A percentile compares a stretch with the other conserved stretches of the same genome.
phyloP scores from a whole-genome alignment of 495 filamentous ascomycete species.

The Bacidia gigantensis region DNA sequence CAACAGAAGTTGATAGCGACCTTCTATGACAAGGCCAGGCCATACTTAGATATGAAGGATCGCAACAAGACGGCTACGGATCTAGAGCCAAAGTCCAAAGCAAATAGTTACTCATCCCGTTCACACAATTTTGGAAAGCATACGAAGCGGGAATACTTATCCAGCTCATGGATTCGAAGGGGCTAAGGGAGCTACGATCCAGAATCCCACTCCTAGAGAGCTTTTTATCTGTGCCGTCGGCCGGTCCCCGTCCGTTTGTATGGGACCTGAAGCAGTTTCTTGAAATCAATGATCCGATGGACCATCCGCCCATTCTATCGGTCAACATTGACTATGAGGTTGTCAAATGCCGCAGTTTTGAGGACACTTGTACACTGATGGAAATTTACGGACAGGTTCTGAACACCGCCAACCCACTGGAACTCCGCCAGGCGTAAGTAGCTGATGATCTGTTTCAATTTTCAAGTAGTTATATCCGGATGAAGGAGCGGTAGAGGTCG shows the following conservation, averaged over 20 bases:
- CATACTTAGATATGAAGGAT: slow-evolving; percentile 22
- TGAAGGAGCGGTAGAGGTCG: slow-evolving; percentile 20
- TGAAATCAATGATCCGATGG: slow-evolving; percentile 17
- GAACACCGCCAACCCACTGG: slow-evolving; percentile 18
- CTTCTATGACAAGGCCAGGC: slow-evolving; percentile 21
- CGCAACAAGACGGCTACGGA: slow-evolving; percentile 17
- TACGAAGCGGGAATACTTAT: slow-evolving; percentile 23
- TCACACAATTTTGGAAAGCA: slow-evolving; percentile 23
- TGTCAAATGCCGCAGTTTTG: slow-evolving; percentile 22
- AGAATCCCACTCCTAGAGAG: slow-evolving; percentile 18
- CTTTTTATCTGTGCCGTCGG: slow-evolving; percentile 19
- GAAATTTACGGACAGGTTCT: slow-evolving; percentile 23
- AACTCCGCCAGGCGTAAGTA: slow-evolving; percentile 21
- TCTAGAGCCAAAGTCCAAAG: slow-evolving; percentile 21
- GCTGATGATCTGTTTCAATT: slow-evolving; percentile 20
- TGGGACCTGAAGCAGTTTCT: slow-evolving; percentile 24
- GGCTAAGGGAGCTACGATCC: slow-evolving; percentile 17
- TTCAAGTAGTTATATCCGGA: slow-evolving; percentile 17
- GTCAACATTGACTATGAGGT: slow-evolving; percentile 22
- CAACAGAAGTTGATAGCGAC: slow-evolving; percentile 18
- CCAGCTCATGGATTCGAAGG: slow-evolving; percentile 24
- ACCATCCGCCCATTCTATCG: slow-evolving; percentile 17
- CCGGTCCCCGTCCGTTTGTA: slow-evolving; percentile 18
- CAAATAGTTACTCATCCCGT: slow-evolving; percentile 18
- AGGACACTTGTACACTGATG: slow-evolving; percentile 23